Conservation (phyloP, 257 asterid species). For the Solanum pennellii region DNA sequence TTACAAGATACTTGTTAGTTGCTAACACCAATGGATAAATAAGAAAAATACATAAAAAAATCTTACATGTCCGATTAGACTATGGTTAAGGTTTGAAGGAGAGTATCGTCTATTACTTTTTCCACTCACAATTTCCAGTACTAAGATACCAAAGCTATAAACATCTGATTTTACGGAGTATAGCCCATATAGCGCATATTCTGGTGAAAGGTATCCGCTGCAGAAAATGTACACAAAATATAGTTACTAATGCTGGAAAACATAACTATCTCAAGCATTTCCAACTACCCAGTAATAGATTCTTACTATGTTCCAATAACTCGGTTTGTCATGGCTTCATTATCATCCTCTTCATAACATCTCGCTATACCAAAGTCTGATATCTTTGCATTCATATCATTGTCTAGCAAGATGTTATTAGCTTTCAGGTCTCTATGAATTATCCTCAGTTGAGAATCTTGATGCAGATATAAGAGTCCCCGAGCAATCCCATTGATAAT, state of each 20-base stretch:
- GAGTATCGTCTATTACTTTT: slow-evolving; percentile 9
- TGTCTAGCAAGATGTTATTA: slow-evolving; percentile 40
- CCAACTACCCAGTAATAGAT: not conserved
- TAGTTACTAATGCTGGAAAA: not conserved
- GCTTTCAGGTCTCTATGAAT: slow-evolving; percentile 42
- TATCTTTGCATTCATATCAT: slow-evolving; percentile 35
- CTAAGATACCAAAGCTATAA: slow-evolving; percentile 16
- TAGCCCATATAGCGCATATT: slow-evolving; percentile 9
- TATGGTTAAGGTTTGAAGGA: slow-evolving; percentile 7
- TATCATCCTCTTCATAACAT: slow-evolving; percentile 25
- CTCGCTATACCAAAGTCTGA: slow-evolving; percentile 45
- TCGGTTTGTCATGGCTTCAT: slow-evolving; percentile 24
- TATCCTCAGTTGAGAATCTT: slow-evolving; percentile 32
- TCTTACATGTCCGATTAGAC: slow-evolving; percentile 20
- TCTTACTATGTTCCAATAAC: slow-evolving; percentile 46
- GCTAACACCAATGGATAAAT: not conserved
- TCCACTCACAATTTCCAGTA: slow-evolving; percentile 21
- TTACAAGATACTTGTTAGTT: not conserved
- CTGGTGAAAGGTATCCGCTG: slow-evolving; percentile 23
- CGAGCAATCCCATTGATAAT: slow-evolving; percentile 33
- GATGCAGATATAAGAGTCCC: slow-evolving; percentile 45
- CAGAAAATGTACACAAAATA: not conserved
- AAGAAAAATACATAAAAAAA: not conserved
- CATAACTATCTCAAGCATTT: not conserved
- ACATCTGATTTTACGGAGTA: slow-evolving; percentile 26